A percentile compares a stretch with the other conserved stretches of the same genome.
Evolutionary conservation across 345 rosid genomes (phyloP).

Genomic region (Gossypium australe): DNA sequence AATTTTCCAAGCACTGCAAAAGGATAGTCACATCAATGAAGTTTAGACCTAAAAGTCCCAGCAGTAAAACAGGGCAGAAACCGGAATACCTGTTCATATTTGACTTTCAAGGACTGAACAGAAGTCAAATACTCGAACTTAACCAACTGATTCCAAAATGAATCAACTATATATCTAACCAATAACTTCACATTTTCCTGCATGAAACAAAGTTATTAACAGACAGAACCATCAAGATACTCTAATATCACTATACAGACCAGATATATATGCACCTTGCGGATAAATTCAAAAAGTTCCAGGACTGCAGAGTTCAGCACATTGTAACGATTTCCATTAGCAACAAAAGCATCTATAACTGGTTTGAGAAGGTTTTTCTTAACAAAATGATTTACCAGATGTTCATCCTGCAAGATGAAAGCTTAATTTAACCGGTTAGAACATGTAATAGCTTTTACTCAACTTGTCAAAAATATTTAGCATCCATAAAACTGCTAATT

Average conservation of each 20-base stretch:
- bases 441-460: background rate
- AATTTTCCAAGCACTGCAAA: conserved; percentile 74
- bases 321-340: conserved; percentile 87
- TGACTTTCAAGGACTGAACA: conserved; percentile 59
- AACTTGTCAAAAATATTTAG: background rate
- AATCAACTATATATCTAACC: conserved; percentile 68
- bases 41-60: background rate
- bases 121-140: conserved; percentile 54
- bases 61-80: conserved; percentile 1
- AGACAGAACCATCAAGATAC: conserved; percentile 12
- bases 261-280: conserved; percentile 51
- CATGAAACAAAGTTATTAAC: conserved; percentile 21
- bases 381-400: conserved; percentile 68
- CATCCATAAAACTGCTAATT: background rate
- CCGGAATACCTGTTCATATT: conserved; percentile 67
- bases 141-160: conserved; percentile 76
- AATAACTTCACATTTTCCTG: conserved; percentile 81
- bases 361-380: conserved; percentile 86
- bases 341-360: conserved; percentile 75
- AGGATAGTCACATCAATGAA: conserved; percentile 19
- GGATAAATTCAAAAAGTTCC: conserved; percentile 87
- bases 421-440: background rate
- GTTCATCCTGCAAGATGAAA: conserved; percentile 67
- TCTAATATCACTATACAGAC: conserved; percentile 16
- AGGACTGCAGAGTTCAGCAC: conserved; percentile 84